Conservation (phyloP, 495 filamentous ascomycete genomes). For the Hypoxylon cercidicola region DNA sequence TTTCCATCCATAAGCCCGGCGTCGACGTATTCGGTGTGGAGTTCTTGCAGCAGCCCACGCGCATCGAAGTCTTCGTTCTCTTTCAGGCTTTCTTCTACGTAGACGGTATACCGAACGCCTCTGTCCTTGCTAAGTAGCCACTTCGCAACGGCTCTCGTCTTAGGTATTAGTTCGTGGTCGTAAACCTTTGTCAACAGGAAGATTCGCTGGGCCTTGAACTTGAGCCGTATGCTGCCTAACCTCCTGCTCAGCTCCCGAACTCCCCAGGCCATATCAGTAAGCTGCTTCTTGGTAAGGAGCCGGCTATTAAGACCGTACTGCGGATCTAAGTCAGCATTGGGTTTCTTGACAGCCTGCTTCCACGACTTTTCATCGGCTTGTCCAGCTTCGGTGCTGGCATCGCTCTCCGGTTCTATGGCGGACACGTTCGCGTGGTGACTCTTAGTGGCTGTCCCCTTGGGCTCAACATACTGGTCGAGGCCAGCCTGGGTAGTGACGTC, state of each 20-base stretch:
- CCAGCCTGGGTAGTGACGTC: slow-evolving; percentile 46
- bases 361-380: slow-evolving; percentile 59
- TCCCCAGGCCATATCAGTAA: slow-evolving; percentile 95
- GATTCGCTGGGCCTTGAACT: slow-evolving; percentile 80
- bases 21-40: slow-evolving; percentile 45
- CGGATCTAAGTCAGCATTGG: slow-evolving; percentile 44
- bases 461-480: slow-evolving; percentile 46
- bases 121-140: slow-evolving; percentile 89
- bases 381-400: slow-evolving; percentile 43
- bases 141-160: slow-evolving; percentile 78
- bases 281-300: slow-evolving; percentile 88
- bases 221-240: slow-evolving; percentile 79
- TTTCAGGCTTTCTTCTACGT: slow-evolving; percentile 79
- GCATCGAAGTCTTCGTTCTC: slow-evolving; percentile 77
- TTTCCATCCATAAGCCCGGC: slow-evolving; percentile 37
- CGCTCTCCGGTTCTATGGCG: slow-evolving; percentile 41
- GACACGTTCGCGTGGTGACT: slow-evolving; percentile 6
- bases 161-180: slow-evolving; percentile 80
- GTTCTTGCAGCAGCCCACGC: slow-evolving; percentile 63
- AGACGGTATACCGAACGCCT: slow-evolving; percentile 76
- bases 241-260: slow-evolving; percentile 90
- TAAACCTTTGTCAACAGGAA: slow-evolving; percentile 91
- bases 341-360: slow-evolving; percentile 49
- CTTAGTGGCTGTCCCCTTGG: slow-evolving; percentile 43
- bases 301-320: slow-evolving; percentile 54